Conservation (phyloP, 768 basidiomycete species). For the Candolleomyces eurysporus region DNA sequence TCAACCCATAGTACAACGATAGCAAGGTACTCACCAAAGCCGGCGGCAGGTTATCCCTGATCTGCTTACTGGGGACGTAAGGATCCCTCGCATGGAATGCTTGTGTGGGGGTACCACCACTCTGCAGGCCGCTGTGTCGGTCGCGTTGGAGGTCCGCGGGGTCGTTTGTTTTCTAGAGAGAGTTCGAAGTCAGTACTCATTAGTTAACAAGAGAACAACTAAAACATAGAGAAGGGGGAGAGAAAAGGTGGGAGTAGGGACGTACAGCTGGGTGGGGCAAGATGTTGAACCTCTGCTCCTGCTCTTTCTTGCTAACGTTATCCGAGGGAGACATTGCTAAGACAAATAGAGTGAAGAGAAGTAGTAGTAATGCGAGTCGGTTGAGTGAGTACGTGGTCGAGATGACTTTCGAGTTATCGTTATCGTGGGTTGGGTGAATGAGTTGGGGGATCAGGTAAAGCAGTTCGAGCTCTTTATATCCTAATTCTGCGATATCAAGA, state of each 20-base stretch:
- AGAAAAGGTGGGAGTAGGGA: not conserved
- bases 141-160: conserved; percentile 58
- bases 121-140: conserved; percentile 33
- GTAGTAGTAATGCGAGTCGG: no score
- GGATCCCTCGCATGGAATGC: conserved; percentile 54
- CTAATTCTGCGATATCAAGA: no score
- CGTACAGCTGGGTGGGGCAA: conserved; percentile 62
- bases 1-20: not conserved
- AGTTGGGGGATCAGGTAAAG: no score
- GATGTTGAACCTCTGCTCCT: conserved; percentile 36
- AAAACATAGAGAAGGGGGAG: not conserved
- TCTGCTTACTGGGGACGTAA: conserved; percentile 43
- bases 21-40: conserved; percentile 41
- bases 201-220: not conserved
- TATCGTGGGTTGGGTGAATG: no score
- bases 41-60: conserved; percentile 42
- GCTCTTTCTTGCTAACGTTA: no score
- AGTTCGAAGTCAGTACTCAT: not conserved
- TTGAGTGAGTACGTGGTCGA: no score
- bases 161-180: conserved; percentile 54
- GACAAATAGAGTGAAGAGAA: no score
- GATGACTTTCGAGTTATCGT: no score
- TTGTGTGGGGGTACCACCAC: conserved; percentile 32
- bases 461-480: no score
- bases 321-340: no score